Evolutionary conservation across 306 rosid genomes (phyloP).

Genomic region (Myrica gale): DNA sequence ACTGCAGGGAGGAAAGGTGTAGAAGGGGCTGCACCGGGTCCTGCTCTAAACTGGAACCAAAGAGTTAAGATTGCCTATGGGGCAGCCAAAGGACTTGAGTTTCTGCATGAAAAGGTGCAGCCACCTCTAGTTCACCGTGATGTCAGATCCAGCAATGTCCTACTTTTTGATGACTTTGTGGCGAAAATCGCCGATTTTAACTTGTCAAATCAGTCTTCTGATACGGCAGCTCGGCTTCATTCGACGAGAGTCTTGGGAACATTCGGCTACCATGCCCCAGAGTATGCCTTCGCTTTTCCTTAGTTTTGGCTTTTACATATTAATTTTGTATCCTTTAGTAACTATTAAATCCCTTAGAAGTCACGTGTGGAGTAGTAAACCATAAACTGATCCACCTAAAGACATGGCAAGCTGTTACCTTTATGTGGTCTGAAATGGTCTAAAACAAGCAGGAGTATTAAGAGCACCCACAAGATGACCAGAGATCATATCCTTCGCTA

Average conservation of each 20-base stretch:
- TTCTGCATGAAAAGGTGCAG: constrained; percentile 85
- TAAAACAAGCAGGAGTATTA: neutral
- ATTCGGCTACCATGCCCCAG: constrained; percentile 98
- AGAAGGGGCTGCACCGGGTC: constrained; percentile 98
- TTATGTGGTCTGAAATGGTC: neutral
- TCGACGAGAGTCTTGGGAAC: constrained; percentile 98
- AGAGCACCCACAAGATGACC: neutral
- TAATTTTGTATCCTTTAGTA: neutral
- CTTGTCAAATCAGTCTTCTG: constrained; percentile 87
- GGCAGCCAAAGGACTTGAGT: constrained; percentile 95
- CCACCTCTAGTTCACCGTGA: constrained; percentile 93
- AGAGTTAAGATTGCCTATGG: constrained; percentile 88
- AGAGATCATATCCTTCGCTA: neutral
- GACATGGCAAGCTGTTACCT: neutral
- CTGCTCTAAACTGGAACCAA: constrained; percentile 74
- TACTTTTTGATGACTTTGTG: constrained; percentile 62
- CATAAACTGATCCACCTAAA: neutral
- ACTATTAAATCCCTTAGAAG: neutral
- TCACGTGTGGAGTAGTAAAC: neutral
- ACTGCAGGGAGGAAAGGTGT: constrained; percentile 92
- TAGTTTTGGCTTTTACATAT: constrained; percentile 11
- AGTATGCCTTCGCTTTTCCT: constrained; percentile 47
- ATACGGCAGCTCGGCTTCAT: constrained; percentile 87
- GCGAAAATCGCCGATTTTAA: constrained; percentile 89
- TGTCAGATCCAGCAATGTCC: constrained; percentile 90